Conservation (phyloP, 2,329 filamentous ascomycete genomes). For the Botrytis fabae region DNA sequence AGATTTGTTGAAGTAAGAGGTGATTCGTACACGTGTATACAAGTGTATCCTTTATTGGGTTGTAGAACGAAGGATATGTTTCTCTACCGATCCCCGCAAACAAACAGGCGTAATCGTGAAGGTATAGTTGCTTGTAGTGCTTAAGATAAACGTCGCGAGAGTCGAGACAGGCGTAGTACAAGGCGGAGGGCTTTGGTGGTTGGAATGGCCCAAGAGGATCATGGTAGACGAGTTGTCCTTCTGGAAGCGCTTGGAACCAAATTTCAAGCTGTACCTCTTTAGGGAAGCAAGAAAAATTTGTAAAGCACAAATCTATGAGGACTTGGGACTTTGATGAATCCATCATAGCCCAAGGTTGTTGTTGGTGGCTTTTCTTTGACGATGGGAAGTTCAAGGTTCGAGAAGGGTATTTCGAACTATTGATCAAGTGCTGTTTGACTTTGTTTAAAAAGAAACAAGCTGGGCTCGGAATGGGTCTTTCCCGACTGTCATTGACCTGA, state of each 20-base stretch:
- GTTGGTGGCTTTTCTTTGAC: not conserved
- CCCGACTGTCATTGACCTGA: not conserved
- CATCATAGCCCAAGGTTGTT: not conserved
- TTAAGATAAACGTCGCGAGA: not conserved
- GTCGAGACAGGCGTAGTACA: not conserved
- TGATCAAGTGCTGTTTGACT: not conserved
- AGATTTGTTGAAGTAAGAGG: not conserved
- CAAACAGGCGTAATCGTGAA: not conserved
- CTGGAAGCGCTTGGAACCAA: slow-evolving; percentile 2
- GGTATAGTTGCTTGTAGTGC: not conserved
- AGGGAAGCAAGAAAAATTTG: not conserved
- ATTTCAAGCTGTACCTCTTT: slow-evolving; percentile 2
- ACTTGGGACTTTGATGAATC: not conserved
- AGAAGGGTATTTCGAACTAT: not conserved
- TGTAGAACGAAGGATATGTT: not conserved
- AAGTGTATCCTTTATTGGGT: not conserved
- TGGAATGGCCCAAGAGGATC: not conserved
- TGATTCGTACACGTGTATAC: not conserved
- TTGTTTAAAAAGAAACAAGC: not conserved
- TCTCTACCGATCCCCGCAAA: fast-evolving
- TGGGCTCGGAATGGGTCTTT: not conserved
- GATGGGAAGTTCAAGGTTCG: not conserved
- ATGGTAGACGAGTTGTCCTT: not conserved
- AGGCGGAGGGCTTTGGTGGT: not conserved
- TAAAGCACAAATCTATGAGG: not conserved